These are phyloP conservation scores for Elsinoe australis DNA, from an alignment of 2,329 filamentous ascomycete genomes.

Conservation along the genomic window DNA sequence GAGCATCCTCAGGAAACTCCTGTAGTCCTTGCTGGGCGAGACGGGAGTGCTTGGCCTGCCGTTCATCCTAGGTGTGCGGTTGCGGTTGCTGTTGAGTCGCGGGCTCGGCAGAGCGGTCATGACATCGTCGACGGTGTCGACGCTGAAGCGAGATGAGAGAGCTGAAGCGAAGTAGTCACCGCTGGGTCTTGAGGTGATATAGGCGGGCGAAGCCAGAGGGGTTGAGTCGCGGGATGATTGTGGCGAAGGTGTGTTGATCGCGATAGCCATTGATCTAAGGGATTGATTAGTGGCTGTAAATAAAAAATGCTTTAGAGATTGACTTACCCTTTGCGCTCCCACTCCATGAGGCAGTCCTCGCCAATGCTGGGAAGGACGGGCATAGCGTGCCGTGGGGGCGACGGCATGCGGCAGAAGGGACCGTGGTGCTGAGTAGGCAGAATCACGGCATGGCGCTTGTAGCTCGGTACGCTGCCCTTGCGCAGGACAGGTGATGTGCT, in stretches of 20 bases:
- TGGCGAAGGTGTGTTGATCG: constrained; percentile 11
- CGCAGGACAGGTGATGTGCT: constrained; percentile 6
- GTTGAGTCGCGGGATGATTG: not conserved
- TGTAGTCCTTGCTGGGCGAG: constrained; percentile 11
- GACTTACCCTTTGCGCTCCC: constrained; percentile 14
- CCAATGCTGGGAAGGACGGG: constrained; percentile 13
- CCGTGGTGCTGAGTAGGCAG: constrained; percentile 14
- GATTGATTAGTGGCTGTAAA: not conserved
- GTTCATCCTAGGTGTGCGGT: not conserved
- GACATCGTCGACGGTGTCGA: constrained; percentile 5
- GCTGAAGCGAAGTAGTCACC: constrained; percentile 5
- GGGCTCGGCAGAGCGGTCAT: constrained; percentile 7
- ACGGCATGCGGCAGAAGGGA: constrained; percentile 16
- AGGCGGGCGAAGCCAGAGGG: not conserved
- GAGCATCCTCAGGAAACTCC: constrained; percentile 14
- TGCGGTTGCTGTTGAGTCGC: not conserved
- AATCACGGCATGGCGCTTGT: constrained; percentile 16
- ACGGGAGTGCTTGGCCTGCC: not conserved
- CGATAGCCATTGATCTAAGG: not conserved
- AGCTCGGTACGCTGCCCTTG: not conserved
- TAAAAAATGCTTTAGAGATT: no score
- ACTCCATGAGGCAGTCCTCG: constrained; percentile 17
- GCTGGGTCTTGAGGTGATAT: not conserved
- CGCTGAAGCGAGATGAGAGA: not conserved
- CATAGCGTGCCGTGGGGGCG: not conserved